Percentiles rank a stretch among this genome's conserved stretches.
Conservation (phyloP, 129 eudicot genomes). For the Escallonia herrerae region DNA sequence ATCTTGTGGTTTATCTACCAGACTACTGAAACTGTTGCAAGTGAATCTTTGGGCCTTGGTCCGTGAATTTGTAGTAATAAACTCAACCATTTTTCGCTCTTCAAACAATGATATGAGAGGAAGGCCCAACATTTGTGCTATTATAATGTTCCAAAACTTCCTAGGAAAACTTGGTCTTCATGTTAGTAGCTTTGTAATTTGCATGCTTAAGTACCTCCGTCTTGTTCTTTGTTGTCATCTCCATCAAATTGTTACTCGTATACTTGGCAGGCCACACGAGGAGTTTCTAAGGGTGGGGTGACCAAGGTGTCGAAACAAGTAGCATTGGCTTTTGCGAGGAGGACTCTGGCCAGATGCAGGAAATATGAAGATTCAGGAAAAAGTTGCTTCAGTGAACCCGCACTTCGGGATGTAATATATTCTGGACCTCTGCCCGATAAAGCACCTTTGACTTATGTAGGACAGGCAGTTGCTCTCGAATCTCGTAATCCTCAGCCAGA, state of each 20-base stretch:
- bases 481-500: conserved; percentile 28
- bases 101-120: too few relatives aligned
- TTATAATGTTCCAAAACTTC: too few relatives aligned
- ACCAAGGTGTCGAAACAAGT: conserved; percentile 58
- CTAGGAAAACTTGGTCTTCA: too few relatives aligned
- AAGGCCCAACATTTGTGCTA: too few relatives aligned
- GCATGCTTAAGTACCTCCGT: too few relatives aligned
- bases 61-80: too few relatives aligned
- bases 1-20: too few relatives aligned
- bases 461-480: conserved; percentile 19
- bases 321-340: conserved; percentile 73
- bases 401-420: conserved; percentile 59
- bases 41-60: too few relatives aligned
- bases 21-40: too few relatives aligned
- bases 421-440: conserved; percentile 45
- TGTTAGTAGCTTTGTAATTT: too few relatives aligned
- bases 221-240: too few relatives aligned
- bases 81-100: too few relatives aligned
- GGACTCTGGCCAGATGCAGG: conserved; percentile 59
- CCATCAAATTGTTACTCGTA: neutral
- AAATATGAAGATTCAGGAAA: conserved; percentile 56
- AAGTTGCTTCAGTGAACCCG: conserved; percentile 75
- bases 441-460: conserved; percentile 25
- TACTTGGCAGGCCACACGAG: conserved; percentile 65
- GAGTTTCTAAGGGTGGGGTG: conserved; percentile 55